Base-by-base conservation (phyloP, 768 basidiomycete genomes). In the Rossbeevera mucosa region DNA sequence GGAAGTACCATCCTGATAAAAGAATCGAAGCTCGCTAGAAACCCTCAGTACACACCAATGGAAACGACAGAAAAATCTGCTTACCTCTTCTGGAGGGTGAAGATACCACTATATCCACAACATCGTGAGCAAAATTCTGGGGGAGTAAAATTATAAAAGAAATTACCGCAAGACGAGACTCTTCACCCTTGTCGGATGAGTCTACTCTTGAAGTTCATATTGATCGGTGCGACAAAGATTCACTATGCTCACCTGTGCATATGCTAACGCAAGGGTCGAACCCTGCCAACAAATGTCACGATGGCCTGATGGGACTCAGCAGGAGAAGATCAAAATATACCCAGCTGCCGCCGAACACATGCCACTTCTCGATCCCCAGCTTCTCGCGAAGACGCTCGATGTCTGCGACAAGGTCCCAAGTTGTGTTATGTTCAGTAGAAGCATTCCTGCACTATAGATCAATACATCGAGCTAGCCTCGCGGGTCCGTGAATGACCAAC, bases 281-380 rank as follows among this genome's bases (percentile, higher is more conserved):
- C 94, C 94, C 89, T 83, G 40, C 4, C 51, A 55, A 14, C 2
- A 41, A 33, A 20, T 28, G 20, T 14, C 14, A 41, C 48, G 21
- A 51, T 47, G 31, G 24, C 14, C 6, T n/a, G 13, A 22, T 31
- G 8, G 22, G 20, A 26, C 14, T 5, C n/a, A n/a, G 45, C 18
- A 21, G 20, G 38, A 31, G 44, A 20, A n/a, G 5, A 5, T n/a
- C 22, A 53, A 46, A n/a, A 65, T 74, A 46, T 58, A 87, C 88
- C 93, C 94, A 95, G 45, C 87, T 91, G 8, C 94, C 94, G 25
- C 94, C 94, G 64, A 97, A 96, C 24, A 96, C 90, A 51, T 94
- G 85, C 94, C 93, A 96, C 63, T 83, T 90, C 18, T 90, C 84
- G 51, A 97, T 78, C 38, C 71, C 71, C 14, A 97, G 78, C 52